phyloP scores from a whole-genome alignment of 1,139 yeast genomes.

The Yamadazyma dushanensis region DNA sequence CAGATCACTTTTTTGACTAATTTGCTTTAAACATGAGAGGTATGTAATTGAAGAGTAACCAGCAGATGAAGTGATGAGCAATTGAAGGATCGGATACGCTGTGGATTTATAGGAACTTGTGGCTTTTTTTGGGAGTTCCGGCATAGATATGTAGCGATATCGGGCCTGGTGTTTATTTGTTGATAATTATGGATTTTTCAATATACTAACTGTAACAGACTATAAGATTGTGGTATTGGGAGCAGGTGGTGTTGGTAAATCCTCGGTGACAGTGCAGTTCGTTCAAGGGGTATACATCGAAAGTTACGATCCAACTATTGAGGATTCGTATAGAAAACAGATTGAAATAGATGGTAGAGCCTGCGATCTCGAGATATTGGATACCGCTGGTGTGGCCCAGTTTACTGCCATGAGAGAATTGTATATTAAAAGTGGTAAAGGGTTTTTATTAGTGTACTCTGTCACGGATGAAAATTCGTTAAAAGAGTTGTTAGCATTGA shows the following conservation, averaged over 20 bases:
- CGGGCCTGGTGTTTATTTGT: neutral
- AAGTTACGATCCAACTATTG: slow-evolving; percentile 52
- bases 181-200: neutral
- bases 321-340: slow-evolving; percentile 85
- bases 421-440: slow-evolving; percentile 84
- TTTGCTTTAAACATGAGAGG: slow-evolving; percentile 13
- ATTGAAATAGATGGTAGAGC: slow-evolving; percentile 90
- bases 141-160: too few relatives aligned
- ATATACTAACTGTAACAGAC: slow-evolving; percentile 21
- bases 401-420: slow-evolving; percentile 62
- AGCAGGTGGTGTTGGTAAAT: slow-evolving; percentile 56
- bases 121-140: too few relatives aligned
- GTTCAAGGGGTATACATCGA: slow-evolving; percentile 54
- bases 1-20: too few relatives aligned
- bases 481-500: slow-evolving; percentile 74
- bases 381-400: slow-evolving; percentile 55
- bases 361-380: slow-evolving; percentile 71
- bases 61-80: too few relatives aligned
- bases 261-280: slow-evolving; percentile 51
- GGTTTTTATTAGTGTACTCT: slow-evolving; percentile 83
- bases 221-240: slow-evolving; percentile 52
- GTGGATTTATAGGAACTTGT: too few relatives aligned
- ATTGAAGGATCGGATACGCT: too few relatives aligned
- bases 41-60: slow-evolving; percentile 8
- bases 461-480: slow-evolving; percentile 87